Base-by-base conservation (phyloP, 2,329 filamentous ascomycete species). In the Botryotinia globosa region DNA sequence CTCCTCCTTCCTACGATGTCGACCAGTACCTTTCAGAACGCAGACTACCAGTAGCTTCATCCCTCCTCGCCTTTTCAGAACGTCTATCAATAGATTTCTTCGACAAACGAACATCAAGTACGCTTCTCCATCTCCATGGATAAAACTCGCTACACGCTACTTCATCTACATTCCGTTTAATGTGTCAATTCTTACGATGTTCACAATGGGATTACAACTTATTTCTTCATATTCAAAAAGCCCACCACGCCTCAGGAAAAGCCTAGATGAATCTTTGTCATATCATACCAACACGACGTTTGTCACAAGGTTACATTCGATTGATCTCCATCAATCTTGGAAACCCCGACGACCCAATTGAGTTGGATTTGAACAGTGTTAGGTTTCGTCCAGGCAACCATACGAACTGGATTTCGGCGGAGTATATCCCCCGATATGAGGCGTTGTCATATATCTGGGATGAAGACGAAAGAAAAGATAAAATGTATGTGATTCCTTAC, bases 351-450 rank as follows among this genome's bases (percentile, higher is more conserved):
- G 25, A 6, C 5, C 48, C 48, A 12, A n/a, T 51, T 1, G 48
- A n/a, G 48, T 51, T 51, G 48, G 3, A 14, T 6, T 1, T 51
- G 12, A 3, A 51, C 4, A n/a, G 10, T 51, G 14, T 12, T n/a
- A 6, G 0, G 16, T n/a, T n/a, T 51, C 25, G 10, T 0, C 48
- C 0, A 12, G 1, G 0, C 1, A 4, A 51, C 22, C 22, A 1
- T 1, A n/a, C 25, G 5, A 2, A 51, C 6, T n/a, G 22, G 25
- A 4, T 25, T 14, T 4, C 25, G 12, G 48, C 0, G 22, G 6
- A 1, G 22, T 51, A 51, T 14, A 4, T 51, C 0, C 22, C 48
- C 25, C 25, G 1, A 6, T n/a, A 51, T 6, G 22, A n/a, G 48
- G 48, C 48, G 1, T 51, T 51, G 25, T n/a, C 48, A 14, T 51